Evolutionary conservation across 768 basidiomycete species (phyloP), one percentile per base, ranked within the genome.

Genomic region (Pluteus cervinus): DNA sequence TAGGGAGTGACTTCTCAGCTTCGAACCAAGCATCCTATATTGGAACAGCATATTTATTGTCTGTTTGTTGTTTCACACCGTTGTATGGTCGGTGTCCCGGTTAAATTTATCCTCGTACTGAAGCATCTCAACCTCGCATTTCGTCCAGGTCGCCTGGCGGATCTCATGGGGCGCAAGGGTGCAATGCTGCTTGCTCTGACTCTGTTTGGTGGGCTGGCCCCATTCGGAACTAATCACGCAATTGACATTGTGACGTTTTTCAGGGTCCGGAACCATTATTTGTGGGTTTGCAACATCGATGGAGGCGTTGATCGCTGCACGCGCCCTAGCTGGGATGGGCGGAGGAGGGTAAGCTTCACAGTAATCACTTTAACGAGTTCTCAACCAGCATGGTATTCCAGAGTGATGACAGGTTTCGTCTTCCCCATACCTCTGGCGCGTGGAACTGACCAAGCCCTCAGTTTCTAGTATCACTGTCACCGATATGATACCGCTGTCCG

Each of bases 281-380:
- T 97, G 92, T 53, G 94, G 88, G 1, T 48, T 92, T 28, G 93
- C 90, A 28, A 79, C 84, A 7, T 85, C 81, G 5, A 94, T 97
- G 92, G 72, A 76, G 44, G 57, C 70, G 9, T 71, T 96, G 37
- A 89, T 94, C 44, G 69, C 71, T 28, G 86, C 85, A 39, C 77
- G 93, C 9, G 79, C 87, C 3, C 61, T 96, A 29, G 90, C 92
- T 18, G 92, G 92, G 33, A 87, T 89, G 79, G 91, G 88, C 39
- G 89, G 91, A 40, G 91, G 89, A 59, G 85, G 89, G 79, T 87
- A 56, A 60, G 82, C 75, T 28, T 53, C 48, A 47, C 44, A 36
- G 46, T 43, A 43, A 50, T 46, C 16, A 36, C 16, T 25, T 24
- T 39, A 26, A 35, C 43, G 33, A 28, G 33, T 53, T 48, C 56